Conservation (phyloP, 148 eudicot genomes). For the Agrostemma githago region DNA sequence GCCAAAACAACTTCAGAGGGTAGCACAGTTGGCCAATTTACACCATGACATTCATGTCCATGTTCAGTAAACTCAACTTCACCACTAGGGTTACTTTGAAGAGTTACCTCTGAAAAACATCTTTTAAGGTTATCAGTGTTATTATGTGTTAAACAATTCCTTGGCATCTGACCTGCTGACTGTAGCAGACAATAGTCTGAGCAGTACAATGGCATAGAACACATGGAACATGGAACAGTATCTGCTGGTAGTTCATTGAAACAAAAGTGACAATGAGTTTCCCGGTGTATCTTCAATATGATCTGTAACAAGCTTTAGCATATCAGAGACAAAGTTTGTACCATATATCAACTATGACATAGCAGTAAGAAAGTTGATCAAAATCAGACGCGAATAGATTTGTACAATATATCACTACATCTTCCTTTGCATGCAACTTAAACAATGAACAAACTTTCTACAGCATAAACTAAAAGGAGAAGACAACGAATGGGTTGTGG, state of each 20-base stretch:
- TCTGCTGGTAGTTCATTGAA: constrained; percentile 74
- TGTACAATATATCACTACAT: not conserved
- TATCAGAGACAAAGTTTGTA: constrained; percentile 17
- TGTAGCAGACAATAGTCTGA: constrained; percentile 57
- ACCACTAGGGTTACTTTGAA: constrained; percentile 24
- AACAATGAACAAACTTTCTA: not conserved
- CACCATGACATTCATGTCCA: constrained; percentile 79
- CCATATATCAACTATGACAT: not conserved
- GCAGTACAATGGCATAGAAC: constrained; percentile 79
- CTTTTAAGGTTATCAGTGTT: constrained; percentile 44
- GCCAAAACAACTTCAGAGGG: constrained; percentile 84
- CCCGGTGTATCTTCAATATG: constrained; percentile 72
- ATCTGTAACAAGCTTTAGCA: constrained; percentile 43
- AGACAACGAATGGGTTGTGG: not conserved
- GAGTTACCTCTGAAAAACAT: constrained; percentile 44
- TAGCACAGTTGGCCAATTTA: constrained; percentile 84
- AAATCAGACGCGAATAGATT: not conserved
- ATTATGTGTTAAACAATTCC: constrained; percentile 15
- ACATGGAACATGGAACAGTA: constrained; percentile 67
- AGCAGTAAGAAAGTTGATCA: not conserved
- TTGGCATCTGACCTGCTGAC: constrained; percentile 53
- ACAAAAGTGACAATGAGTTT: constrained; percentile 92
- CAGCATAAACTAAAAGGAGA: not conserved
- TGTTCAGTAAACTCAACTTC: constrained; percentile 52
- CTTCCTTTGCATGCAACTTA: not conserved